Percentiles rank a stretch among this genome's conserved stretches.
phyloP scores from a whole-genome alignment of 345 rosid species.

The Turnera subulata region DNA sequence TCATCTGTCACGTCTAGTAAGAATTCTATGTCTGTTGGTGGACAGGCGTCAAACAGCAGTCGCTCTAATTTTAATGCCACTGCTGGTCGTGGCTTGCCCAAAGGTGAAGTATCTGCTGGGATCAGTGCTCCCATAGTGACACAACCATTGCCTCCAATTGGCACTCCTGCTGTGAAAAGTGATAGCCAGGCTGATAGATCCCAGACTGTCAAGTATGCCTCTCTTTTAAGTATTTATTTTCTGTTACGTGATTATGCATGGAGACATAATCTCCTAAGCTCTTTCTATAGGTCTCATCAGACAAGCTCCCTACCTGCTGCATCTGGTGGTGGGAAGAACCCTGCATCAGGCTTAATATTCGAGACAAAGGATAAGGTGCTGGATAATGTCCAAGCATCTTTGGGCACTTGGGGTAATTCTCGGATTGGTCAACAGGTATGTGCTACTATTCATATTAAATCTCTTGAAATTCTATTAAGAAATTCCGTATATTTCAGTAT shows the following conservation, averaged over 20 bases:
- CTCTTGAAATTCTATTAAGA: no score
- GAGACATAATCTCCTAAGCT: constrained; percentile 14
- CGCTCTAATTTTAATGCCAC: constrained; percentile 32
- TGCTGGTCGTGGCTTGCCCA: constrained; percentile 35
- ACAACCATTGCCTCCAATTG: constrained; percentile 71
- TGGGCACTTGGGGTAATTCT: constrained; percentile 73
- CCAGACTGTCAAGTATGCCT: constrained; percentile 55
- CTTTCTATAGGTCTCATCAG: constrained; percentile 48
- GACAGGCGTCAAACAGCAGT: constrained; percentile 34
- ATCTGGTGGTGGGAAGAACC: constrained; percentile 42
- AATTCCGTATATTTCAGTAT: no score
- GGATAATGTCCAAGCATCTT: constrained; percentile 56
- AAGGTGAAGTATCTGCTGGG: constrained; percentile 39
- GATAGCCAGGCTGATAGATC: constrained; percentile 51
- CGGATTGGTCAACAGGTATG: constrained; percentile 66
- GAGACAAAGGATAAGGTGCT: constrained; percentile 53
- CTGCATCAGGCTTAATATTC: constrained; percentile 44
- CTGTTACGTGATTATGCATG: constrained; percentile 5
- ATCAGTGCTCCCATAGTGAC: constrained; percentile 30
- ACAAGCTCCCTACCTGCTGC: constrained; percentile 33
- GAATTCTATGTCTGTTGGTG: constrained; percentile 34
- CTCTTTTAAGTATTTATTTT: constrained; percentile 9
- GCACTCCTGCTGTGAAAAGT: constrained; percentile 63
- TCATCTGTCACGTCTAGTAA: constrained; percentile 40
- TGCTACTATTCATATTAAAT: background rate